These are phyloP conservation scores for Citrus maxima DNA, from an alignment of 345 rosid species.

Conservation along the genomic window DNA sequence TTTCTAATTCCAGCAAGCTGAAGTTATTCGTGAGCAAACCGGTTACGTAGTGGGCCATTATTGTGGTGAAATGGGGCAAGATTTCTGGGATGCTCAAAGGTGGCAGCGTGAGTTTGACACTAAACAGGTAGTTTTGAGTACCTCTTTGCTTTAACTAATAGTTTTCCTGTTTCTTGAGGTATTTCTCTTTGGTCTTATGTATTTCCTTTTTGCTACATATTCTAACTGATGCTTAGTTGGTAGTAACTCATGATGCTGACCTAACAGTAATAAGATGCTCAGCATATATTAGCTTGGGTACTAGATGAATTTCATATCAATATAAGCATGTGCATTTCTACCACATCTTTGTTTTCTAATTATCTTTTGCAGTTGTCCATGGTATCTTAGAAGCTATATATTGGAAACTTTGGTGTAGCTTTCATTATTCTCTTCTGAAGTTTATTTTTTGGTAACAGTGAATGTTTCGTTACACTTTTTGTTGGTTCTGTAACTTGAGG, in stretches of 20 bases:
- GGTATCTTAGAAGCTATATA: neutral
- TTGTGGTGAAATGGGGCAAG: constrained; percentile 99
- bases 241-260: neutral
- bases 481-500: neutral
- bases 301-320: neutral
- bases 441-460: neutral
- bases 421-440: neutral
- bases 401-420: neutral
- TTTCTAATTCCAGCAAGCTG: constrained; percentile 76
- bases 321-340: neutral
- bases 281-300: neutral
- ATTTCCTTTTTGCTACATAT: neutral
- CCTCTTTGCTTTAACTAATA: neutral
- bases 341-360: neutral
- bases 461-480: neutral
- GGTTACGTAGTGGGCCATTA: constrained; percentile 79
- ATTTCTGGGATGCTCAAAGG: constrained; percentile 84
- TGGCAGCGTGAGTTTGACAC: constrained; percentile 96
- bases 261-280: neutral
- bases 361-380: neutral
- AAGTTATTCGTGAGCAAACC: constrained; percentile 81
- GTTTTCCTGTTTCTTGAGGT: neutral
- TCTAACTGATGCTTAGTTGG: neutral
- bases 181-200: neutral
- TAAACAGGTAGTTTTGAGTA: constrained; percentile 60